Conservation (phyloP, 306 rosid genomes). For the Vicia villosa region DNA sequence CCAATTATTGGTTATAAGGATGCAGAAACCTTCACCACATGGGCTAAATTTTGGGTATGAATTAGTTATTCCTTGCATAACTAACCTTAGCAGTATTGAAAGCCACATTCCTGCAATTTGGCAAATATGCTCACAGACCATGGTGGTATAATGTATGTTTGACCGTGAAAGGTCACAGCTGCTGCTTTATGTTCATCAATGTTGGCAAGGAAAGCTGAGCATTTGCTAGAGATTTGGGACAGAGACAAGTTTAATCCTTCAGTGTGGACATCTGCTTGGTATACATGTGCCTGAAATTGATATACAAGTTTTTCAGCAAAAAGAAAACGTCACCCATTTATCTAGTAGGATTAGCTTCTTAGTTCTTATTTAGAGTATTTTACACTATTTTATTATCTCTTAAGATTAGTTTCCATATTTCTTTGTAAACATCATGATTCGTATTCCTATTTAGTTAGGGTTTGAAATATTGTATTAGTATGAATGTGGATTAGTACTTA, state of each 20-base stretch:
- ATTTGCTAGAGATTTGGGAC: constrained; percentile 46
- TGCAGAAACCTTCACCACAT: not conserved
- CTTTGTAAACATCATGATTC: not conserved
- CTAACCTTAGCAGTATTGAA: constrained; percentile 95
- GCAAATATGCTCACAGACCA: constrained; percentile 97
- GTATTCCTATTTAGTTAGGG: not conserved
- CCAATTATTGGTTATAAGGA: constrained; percentile 7
- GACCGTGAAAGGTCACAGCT: constrained; percentile 73
- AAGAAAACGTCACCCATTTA: not conserved
- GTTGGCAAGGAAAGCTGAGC: constrained; percentile 95
- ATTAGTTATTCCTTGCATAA: constrained; percentile 15
- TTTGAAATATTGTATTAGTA: constrained; percentile 3
- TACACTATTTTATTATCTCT: not conserved
- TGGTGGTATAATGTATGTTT: constrained; percentile 76
- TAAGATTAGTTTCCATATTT: not conserved
- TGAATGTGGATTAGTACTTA: constrained; percentile 1
- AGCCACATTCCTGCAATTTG: constrained; percentile 76
- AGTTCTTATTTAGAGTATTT: not conserved
- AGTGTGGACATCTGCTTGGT: constrained; percentile 40
- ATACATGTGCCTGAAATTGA: constrained; percentile 78
- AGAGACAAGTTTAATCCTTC: constrained; percentile 46
- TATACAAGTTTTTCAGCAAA: constrained; percentile 13
- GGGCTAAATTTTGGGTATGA: not conserved
- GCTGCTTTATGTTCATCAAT: constrained; percentile 72
- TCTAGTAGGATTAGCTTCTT: not conserved